phyloP scores from a whole-genome alignment of 1,284 basidiomycete species.

The Coriolopsis trogii region DNA sequence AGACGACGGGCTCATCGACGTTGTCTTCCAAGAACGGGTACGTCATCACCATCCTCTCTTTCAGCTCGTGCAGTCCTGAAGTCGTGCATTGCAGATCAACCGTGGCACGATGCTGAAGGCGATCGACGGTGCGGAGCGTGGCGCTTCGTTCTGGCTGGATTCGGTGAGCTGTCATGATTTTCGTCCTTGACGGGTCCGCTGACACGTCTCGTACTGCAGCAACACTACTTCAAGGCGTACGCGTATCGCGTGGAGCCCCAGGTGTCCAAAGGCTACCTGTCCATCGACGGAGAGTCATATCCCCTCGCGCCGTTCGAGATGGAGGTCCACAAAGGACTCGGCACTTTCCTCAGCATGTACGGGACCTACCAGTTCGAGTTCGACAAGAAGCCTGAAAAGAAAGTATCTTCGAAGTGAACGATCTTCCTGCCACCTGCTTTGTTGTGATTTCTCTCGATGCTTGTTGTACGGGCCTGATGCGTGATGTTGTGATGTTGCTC shows the following conservation, averaged over 20 bases:
- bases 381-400: conserved; percentile 13
- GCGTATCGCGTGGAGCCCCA: conserved; percentile 79
- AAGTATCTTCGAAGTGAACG: background rate
- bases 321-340: conserved; percentile 76
- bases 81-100: too few relatives aligned
- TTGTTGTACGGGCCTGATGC: too few relatives aligned
- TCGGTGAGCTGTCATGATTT: conserved; percentile 42
- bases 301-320: conserved; percentile 85
- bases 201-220: conserved; percentile 43
- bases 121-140: conserved; percentile 71
- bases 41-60: conserved; percentile 15
- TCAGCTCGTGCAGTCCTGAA: too few relatives aligned
- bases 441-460: too few relatives aligned
- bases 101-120: conserved; percentile 60
- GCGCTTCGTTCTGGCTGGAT: conserved; percentile 69
- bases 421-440: background rate
- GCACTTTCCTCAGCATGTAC: conserved; percentile 69
- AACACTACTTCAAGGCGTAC: conserved; percentile 79
- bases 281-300: conserved; percentile 85
- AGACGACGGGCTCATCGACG: conserved; percentile 81
- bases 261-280: conserved; percentile 53
- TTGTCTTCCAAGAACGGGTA: conserved; percentile 72
- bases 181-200: background rate
- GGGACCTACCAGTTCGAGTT: conserved; percentile 69
- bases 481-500: background rate